phyloP scores from a whole-genome alignment of 768 basidiomycete genomes.

The Amyloporia xantha region DNA sequence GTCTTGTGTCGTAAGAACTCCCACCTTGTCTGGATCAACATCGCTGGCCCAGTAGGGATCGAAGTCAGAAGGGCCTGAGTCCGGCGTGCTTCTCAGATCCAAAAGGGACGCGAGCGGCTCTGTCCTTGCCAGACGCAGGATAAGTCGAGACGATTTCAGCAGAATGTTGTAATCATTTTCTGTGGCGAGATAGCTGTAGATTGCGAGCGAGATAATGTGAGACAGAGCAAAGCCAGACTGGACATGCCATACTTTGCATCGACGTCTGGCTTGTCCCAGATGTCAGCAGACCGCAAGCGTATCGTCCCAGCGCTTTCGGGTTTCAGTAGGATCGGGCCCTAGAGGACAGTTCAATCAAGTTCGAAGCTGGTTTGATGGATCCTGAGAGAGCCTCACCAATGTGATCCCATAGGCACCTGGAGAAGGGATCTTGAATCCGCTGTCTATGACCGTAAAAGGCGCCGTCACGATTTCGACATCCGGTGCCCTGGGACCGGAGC shows the following conservation, averaged over 20 bases:
- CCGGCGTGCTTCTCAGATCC: neutral
- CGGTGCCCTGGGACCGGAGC: slow-evolving; percentile 10
- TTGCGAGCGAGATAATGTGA: neutral
- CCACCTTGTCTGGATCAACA: slow-evolving; percentile 10
- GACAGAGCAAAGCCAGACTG: neutral
- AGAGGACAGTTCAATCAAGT: neutral
- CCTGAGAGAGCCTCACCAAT: neutral
- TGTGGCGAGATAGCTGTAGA: slow-evolving; percentile 11
- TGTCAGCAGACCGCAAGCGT: slow-evolving; percentile 14
- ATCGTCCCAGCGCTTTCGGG: slow-evolving; percentile 14
- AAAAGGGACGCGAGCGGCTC: slow-evolving; percentile 8
- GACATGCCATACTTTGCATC: slow-evolving; percentile 20
- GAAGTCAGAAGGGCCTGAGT: neutral
- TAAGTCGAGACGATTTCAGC: slow-evolving; percentile 4
- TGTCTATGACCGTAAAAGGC: slow-evolving; percentile 7
- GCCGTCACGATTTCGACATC: slow-evolving; percentile 10
- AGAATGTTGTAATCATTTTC: slow-evolving; percentile 10
- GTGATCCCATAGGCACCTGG: slow-evolving; percentile 6
- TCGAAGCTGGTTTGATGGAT: neutral
- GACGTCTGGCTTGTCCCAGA: slow-evolving; percentile 21
- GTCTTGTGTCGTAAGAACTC: too few species aligned
- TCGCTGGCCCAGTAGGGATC: slow-evolving; percentile 13
- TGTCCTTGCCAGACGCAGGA: slow-evolving; percentile 5
- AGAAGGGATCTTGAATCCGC: slow-evolving; percentile 4
- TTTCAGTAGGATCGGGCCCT: slow-evolving; percentile 6